phyloP scores from a whole-genome alignment of 768 basidiomycete genomes.

The Zangia roseola region DNA sequence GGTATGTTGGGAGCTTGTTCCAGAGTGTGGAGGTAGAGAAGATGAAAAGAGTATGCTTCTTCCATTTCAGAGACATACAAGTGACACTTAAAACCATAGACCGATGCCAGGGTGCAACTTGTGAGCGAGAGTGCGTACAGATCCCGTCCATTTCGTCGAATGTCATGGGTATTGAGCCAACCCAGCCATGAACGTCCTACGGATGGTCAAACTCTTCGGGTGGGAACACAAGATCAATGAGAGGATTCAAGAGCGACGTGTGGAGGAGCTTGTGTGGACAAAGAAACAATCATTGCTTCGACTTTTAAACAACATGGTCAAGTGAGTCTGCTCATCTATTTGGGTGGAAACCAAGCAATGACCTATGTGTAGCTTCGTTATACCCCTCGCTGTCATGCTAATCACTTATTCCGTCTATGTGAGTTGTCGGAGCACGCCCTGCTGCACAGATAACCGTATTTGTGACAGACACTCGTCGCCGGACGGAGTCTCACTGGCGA shows the following conservation, averaged over 20 bases:
- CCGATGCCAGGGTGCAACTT: conserved; percentile 46
- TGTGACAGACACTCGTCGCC: conserved; percentile 6
- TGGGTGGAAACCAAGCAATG: background rate
- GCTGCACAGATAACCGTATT: too few species aligned
- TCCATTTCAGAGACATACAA: background rate
- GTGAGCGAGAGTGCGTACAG: conserved; percentile 53
- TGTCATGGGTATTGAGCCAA: background rate
- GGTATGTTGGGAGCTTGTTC: conserved; percentile 47
- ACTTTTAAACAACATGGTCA: conserved; percentile 36
- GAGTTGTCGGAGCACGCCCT: conserved; percentile 21
- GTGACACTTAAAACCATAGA: conserved; percentile 37
- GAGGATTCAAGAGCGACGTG: conserved; percentile 52
- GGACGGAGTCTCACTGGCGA: conserved; percentile 5
- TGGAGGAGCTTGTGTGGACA: conserved; percentile 56
- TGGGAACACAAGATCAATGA: conserved; percentile 60
- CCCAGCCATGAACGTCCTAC: conserved; percentile 51
- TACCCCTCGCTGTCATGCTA: conserved; percentile 65
- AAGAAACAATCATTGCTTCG: conserved; percentile 51
- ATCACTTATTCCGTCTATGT: conserved; percentile 62
- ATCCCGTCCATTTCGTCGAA: conserved; percentile 2
- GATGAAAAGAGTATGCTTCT: conserved; percentile 42
- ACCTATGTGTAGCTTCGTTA: conserved; percentile 42
- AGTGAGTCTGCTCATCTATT: conserved; percentile 7
- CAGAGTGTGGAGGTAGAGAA: conserved; percentile 47
- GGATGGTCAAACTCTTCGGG: conserved; percentile 73